Base-by-base conservation (phyloP, 1,284 basidiomycete species). In the Agroathelia rolfsii region DNA sequence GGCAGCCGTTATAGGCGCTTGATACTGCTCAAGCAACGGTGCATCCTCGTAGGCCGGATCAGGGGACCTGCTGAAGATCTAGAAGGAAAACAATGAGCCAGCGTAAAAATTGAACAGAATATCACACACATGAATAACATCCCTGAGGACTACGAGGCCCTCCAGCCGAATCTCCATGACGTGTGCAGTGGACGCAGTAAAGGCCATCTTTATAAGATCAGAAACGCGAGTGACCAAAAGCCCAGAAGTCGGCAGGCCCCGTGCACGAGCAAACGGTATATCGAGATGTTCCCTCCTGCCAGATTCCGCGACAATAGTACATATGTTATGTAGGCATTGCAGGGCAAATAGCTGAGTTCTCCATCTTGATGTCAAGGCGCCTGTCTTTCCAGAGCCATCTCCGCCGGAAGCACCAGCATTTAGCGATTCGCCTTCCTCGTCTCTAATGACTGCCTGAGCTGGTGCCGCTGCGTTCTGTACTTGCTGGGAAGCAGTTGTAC, bases 121-220 rank as follows among this genome's bases (percentile, higher is more conserved):
- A 14, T 12, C n/a, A 41, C 62, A 36, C 48, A 86, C 89, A 64
- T 94, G 76, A 40, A 98, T 90, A 22, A 98, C 88, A 51, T 97
- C 94, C 19, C 79, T 70, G 20, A 99, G 60, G 3, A 98, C 86
- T 6, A 85, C 68, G 15, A 98, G 61, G 2, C 95, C 95, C 51
- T 92, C 85, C n/a, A 96, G 61, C 17, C 95, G 75, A 41, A 98
- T 95, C 50, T 95, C 90, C 18, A 87, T 90, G 28, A 96, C 92
- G 52, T 92, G 83, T 2, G 95, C 89, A 0, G 94, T 90, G 19
- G 89, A 93, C 0, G 95, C 94, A 5, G 87, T 94, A 55, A 98
- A 98, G 0, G 95, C 94, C 80, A 97, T 95, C 58, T 76, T 88
- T 57, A 99, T 95, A 33, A 99, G 62, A 56, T 99, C 95, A 1